Conservation (phyloP, 1,284 basidiomycete species). For the Rhodotorula sp. region DNA sequence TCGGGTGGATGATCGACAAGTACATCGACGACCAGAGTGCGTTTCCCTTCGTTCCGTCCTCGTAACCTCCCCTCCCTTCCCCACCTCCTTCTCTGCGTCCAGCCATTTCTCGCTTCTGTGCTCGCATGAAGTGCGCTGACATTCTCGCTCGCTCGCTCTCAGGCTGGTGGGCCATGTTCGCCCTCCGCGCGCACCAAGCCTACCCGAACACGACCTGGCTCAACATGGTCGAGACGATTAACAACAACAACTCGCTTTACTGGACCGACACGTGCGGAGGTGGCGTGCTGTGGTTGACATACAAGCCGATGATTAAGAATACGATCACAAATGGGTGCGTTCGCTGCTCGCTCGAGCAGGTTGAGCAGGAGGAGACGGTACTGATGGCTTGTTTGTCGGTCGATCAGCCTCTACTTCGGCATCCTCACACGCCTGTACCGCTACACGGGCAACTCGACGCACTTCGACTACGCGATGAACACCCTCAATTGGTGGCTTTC, state of each 20-base stretch:
- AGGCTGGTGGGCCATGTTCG: slow-evolving; percentile 39
- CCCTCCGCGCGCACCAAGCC: slow-evolving; percentile 27
- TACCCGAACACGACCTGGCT: slow-evolving; percentile 36
- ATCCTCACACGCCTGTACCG: slow-evolving; percentile 31
- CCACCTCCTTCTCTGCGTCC: background rate
- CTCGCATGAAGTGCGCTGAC: too few relatives aligned
- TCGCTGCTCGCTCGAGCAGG: too few relatives aligned
- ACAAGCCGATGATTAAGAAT: slow-evolving; percentile 31
- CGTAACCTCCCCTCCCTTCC: background rate
- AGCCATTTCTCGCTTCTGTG: too few relatives aligned
- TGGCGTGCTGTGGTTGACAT: slow-evolving; percentile 36
- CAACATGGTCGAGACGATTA: slow-evolving; percentile 16
- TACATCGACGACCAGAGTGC: slow-evolving; percentile 38
- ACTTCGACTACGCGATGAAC: slow-evolving; percentile 26
- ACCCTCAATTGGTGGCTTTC: slow-evolving; percentile 39
- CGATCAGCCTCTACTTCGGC: slow-evolving; percentile 27
- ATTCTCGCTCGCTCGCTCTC: background rate
- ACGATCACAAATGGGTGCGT: slow-evolving; percentile 36
- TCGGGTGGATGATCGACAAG: slow-evolving; percentile 36
- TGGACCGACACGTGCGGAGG: slow-evolving; percentile 37
- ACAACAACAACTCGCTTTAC: slow-evolving; percentile 32
- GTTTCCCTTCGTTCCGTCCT: background rate
- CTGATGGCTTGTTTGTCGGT: too few relatives aligned
- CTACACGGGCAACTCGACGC: slow-evolving; percentile 23
- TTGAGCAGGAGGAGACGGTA: too few relatives aligned